Conservation (phyloP, 73 alveolate genomes). For the Tetrahymena thermophila region DNA sequence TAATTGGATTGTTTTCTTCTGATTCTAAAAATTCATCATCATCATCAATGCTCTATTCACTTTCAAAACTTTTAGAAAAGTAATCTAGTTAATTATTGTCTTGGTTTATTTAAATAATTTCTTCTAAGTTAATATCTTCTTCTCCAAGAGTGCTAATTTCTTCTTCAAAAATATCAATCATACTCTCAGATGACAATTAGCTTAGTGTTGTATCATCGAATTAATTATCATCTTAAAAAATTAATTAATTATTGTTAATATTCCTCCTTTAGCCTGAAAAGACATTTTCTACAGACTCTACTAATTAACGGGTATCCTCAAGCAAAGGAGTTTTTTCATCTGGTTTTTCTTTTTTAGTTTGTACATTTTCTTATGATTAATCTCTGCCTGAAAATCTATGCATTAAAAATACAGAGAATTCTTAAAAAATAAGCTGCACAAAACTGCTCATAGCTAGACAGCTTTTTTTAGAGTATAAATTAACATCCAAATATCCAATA, state of each 20-base stretch:
- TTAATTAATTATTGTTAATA: neutral
- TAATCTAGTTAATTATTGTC: neutral
- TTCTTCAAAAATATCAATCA: neutral
- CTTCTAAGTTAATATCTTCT: neutral
- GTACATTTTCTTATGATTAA: neutral
- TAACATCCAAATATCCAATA: neutral
- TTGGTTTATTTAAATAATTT: neutral
- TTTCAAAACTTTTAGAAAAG: neutral
- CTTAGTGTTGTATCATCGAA: neutral
- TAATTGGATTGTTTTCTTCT: neutral
- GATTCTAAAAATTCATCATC: neutral
- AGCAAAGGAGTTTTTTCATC: neutral
- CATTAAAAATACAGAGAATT: neutral
- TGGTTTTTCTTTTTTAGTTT: neutral
- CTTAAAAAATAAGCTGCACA: neutral
- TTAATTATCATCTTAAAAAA: neutral
- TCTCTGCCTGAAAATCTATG: neutral
- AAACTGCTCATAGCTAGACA: neutral
- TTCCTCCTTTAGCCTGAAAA: neutral
- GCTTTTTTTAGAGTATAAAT: neutral
- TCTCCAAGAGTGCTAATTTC: neutral
- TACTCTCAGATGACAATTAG: neutral
- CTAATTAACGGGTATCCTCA: neutral
- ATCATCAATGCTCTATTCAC: neutral
- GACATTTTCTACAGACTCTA: neutral